Base-by-base conservation (phyloP, 805 yeast species). In the Metschnikowia cerradonensis region DNA sequence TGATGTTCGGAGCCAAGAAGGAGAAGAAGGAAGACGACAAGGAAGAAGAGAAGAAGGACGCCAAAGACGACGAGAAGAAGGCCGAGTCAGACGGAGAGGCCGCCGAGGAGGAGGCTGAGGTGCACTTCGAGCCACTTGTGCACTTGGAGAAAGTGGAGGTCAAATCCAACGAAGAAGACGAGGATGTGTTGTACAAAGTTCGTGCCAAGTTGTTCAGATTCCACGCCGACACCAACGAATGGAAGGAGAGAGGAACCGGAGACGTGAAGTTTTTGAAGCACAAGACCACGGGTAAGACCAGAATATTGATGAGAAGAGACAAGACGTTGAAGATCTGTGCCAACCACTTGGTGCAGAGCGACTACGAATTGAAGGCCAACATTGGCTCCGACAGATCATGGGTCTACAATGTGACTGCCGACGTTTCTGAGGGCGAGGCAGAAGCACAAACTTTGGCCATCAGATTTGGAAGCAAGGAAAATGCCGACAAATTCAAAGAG, bases 191-290 rank as follows among this genome's bases (percentile, higher is more conserved):
- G 55, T 84, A 73, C 75, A 94, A 94, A 74, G 89, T 88, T 60
- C 82, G 99, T 68, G 97, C 99, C 60, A 94, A 94, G 75, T 79
- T 94, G 67, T 94, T 92, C 79, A 87, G 90, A 73, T 92, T 87
- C 77, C 84, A 84, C 63, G 79, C 83, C 40, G 96, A 90, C 53
- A 63, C 84, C 48, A 86, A 85, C 66, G 98, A 94, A 75, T 94
- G 99, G 99, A 94, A 94, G 73, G 99, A 94, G 80, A 88, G 99
- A 78, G 99, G 99, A 63, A 90, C 97, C 34, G 99, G 99, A 66
- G 99, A 94, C 67, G 96, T 90, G 63, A 90, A 94, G 75, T 89
- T 94, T 73, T 82, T 94, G 68, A 79, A 92, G 77, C 97, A 92
- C 77, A 90, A 90, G 72, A 74, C 75, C 55, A 76, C 89, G 52